Evolutionary conservation across 2,329 filamentous ascomycete genomes (phyloP).

Genomic region (Dendrostoma leiphaemia): DNA sequence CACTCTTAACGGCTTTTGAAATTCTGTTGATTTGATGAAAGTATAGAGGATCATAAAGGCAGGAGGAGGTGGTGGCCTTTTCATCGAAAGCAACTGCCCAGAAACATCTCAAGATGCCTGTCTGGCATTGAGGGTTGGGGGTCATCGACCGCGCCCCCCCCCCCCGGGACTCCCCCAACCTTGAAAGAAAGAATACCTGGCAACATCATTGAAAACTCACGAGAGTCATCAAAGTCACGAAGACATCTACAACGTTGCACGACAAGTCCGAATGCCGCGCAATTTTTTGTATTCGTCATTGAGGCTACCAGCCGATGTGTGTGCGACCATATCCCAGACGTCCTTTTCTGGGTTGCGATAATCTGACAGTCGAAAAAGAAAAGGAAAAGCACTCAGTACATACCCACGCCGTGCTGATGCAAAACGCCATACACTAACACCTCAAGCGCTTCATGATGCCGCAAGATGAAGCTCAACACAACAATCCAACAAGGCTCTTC

Average conservation of each 20-base stretch:
- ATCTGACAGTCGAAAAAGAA: too few relatives aligned
- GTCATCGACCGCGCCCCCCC: background rate
- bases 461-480: too few relatives aligned
- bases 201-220: too few relatives aligned
- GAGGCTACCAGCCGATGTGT: background rate
- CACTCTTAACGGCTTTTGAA: too few relatives aligned
- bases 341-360: too few relatives aligned
- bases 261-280: background rate
- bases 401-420: too few relatives aligned
- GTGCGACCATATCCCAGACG: background rate
- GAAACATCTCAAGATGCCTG: background rate
- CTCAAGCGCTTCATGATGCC: too few relatives aligned
- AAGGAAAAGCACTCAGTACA: too few relatives aligned
- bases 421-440: too few relatives aligned
- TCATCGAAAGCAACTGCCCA: background rate
- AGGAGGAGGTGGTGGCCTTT: background rate
- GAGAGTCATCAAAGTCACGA: too few relatives aligned
- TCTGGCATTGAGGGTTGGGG: conserved; percentile 1
- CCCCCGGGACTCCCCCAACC: background rate
- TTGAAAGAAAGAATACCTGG: background rate
- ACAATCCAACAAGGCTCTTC: background rate
- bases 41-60: background rate
- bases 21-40: background rate
- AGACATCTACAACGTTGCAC: too few relatives aligned
- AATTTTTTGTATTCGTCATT: background rate